Evolutionary conservation across 192 early-diverging fungal genomes (phyloP), one percentile per base, ranked within the genome.

Genomic region (Umbelopsis sp.): DNA sequence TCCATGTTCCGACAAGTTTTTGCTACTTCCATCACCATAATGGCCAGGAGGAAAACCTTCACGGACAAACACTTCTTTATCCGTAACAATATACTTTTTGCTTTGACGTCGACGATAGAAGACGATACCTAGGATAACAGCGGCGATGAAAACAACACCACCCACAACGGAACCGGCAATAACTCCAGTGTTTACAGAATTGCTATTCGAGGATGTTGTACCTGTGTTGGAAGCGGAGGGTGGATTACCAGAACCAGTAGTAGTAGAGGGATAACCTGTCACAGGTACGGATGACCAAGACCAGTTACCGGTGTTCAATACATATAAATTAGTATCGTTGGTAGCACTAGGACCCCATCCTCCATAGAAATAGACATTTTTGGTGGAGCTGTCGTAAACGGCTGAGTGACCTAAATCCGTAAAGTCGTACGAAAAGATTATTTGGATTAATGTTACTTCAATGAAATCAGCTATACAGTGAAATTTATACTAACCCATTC

Each of bases 331-430:
- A 24, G 71, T 78, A 70, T 93, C 90, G 29, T 76, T 81, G 10
- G 77, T 79, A 1, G 78, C 56, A 9, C 66, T 68, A 6, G 73
- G 49, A 11, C 86, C 89, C 67, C 85, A 80, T 14, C 92, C 92
- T 41, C 92, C 92, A 77, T 84, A 93, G 26, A 91, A 81, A 47
- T 89, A 89, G 80, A 93, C 88, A 22, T 71, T 71, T n/a, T 71
- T 54, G 16, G 78, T 84, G 45, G 78, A 83, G 26, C 81, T 77
- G 66, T 86, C 77, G 2, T 89, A 56, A 14, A 89, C 82, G 1
- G 91, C 90, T 10, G 89, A 83, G 66, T 93, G 92, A 34, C 92
- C 91, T 54, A 84, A 82, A 34, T 86, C 69, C 22, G 12, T 12
- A 41, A 25, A 32, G 38, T 41, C 8, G 38, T 38, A 38, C 4